Conservation (phyloP, 257 asterid genomes). For the Eucommia ulmoides region DNA sequence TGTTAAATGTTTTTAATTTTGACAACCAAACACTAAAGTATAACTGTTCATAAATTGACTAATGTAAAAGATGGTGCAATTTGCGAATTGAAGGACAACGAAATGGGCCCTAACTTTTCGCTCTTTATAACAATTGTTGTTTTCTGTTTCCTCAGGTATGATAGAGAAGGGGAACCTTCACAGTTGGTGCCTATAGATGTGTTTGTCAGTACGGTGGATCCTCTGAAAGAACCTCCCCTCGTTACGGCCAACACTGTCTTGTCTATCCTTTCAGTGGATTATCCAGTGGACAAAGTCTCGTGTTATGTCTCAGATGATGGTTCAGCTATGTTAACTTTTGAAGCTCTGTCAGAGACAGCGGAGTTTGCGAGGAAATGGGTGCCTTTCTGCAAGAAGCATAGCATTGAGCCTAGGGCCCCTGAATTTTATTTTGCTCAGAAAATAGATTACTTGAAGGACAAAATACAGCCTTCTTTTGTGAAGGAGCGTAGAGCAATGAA, state of each 20-base stretch:
- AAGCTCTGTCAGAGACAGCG: slow-evolving; percentile 36
- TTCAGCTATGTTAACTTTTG: slow-evolving; percentile 41
- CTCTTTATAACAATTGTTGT: not conserved
- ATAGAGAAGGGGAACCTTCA: slow-evolving; percentile 62
- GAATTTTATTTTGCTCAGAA: slow-evolving; percentile 43
- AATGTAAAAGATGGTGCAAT: too few relatives aligned
- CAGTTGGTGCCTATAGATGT: slow-evolving; percentile 56
- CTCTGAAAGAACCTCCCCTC: slow-evolving; percentile 42
- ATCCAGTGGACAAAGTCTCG: slow-evolving; percentile 41
- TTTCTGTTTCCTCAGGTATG: slow-evolving; percentile 29
- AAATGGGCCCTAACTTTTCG: too few relatives aligned
- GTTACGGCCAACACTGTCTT: slow-evolving; percentile 38
- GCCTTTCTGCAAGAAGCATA: slow-evolving; percentile 40
- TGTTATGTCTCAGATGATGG: slow-evolving; percentile 48
- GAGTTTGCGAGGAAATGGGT: slow-evolving; percentile 41
- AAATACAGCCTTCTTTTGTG: slow-evolving; percentile 39
- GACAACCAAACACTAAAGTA: too few relatives aligned
- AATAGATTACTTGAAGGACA: slow-evolving; percentile 41
- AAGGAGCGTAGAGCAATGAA: slow-evolving; percentile 45
- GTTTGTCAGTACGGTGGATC: slow-evolving; percentile 48
- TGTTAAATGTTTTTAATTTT: too few relatives aligned
- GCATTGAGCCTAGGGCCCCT: slow-evolving; percentile 40
- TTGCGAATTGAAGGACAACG: too few relatives aligned
- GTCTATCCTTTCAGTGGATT: slow-evolving; percentile 40
- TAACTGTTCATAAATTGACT: too few relatives aligned